Base-by-base conservation (phyloP, 352 stramenopile genomes). In the Peronospora belbahrii region DNA sequence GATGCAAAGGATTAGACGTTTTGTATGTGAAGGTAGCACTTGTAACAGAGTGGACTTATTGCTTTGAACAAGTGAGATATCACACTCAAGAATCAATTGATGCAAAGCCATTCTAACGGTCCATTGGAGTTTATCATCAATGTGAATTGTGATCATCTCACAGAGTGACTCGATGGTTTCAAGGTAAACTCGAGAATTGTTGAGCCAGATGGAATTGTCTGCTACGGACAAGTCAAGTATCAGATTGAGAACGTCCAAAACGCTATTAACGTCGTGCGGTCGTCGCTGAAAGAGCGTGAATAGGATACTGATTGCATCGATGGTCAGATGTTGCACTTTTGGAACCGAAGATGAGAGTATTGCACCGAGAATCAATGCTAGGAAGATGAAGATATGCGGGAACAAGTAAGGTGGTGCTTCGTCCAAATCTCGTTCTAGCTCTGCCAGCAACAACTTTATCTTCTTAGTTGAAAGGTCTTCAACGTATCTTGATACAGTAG, bases 81-180 rank as follows among this genome's bases (percentile, higher is more conserved):
- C 57, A 37, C 67, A 73, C 44, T 82, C 67, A 18, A 82, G 60
- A 6, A 84, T 36, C 6, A 82, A 35, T 8, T 79, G 61, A 38
- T 75, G 62, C 22, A 80, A 44, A 14, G 59, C 35, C 14, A 69
- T 71, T 14, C 31, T 52, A 9, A 52, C 20, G 18, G 57, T 28
- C 67, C 67, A 81, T 37, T 56, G 56, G 33, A 56, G 48, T 5
- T 50, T 46, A 8, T 15, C 14, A 4, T 66, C 49, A 0, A 43
- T 31, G 44, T 72, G 59, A 7, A 74, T 11, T 4, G 49, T 49
- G 32, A 56, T 19, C 3, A 33, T 27, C 35, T 70, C 62, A 1
- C 35, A 59, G 2, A 80, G 47, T 5, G 46, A 30, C 32, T 64
- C 48, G 6, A 65, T 39, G 1, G 51, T 43, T n/a, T 52, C 14